phyloP scores from a whole-genome alignment of 805 yeast genomes.

The Pichia occidentalis region DNA sequence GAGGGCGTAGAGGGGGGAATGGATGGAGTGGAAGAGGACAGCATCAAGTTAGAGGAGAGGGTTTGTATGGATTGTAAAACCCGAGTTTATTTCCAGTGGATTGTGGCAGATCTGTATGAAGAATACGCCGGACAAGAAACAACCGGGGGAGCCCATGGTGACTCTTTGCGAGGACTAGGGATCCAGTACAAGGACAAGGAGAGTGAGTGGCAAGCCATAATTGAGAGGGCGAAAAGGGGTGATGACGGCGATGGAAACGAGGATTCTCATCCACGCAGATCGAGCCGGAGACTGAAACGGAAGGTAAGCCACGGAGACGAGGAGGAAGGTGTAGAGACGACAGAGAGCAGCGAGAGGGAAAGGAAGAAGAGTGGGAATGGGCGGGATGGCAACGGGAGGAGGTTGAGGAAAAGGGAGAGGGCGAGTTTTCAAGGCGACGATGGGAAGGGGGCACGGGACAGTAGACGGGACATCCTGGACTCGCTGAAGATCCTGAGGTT shows the following conservation, averaged over 20 bases:
- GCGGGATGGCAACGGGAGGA: constrained; percentile 6
- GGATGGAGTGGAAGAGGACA: constrained; percentile 8
- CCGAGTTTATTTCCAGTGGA: constrained; percentile 41
- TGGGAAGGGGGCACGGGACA: neutral
- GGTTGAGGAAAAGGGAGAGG: constrained; percentile 5
- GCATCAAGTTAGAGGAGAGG: constrained; percentile 32
- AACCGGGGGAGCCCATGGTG: constrained; percentile 1
- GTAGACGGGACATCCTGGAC: constrained; percentile 10
- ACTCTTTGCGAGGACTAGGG: neutral
- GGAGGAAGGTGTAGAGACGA: neutral
- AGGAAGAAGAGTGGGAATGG: constrained; percentile 1
- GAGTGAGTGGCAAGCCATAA: constrained; percentile 8
- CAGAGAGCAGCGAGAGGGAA: no score
- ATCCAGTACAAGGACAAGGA: constrained; percentile 4
- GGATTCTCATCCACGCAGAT: no score
- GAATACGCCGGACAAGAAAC: constrained; percentile 15
- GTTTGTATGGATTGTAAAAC: constrained; percentile 46
- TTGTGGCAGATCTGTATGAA: constrained; percentile 30
- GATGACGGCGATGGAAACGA: constrained; percentile 14
- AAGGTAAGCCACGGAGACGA: constrained; percentile 15
- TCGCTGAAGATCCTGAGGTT: constrained; percentile 20
- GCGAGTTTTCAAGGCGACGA: neutral
- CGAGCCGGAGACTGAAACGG: no score
- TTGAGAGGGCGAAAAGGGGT: constrained; percentile 6
- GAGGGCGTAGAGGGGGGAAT: constrained; percentile 14